Evolutionary conservation across 768 basidiomycete species (phyloP).

Genomic region (Lentinus tigrinus): DNA sequence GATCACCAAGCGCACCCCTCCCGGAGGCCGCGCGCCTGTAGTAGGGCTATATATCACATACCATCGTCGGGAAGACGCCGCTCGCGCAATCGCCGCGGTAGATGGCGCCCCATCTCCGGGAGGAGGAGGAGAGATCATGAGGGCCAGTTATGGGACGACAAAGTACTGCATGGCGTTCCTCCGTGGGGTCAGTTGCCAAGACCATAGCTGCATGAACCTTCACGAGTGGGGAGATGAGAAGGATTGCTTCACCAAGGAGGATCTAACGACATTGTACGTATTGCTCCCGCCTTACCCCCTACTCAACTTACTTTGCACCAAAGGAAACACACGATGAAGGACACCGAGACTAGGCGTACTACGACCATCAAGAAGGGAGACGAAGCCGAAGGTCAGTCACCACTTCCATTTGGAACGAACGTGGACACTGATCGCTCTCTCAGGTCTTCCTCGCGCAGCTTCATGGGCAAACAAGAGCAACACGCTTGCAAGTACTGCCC

Average conservation of each 20-base stretch:
- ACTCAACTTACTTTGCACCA: not conserved
- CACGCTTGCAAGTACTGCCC: conserved; percentile 23
- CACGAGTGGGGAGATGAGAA: conserved; percentile 99
- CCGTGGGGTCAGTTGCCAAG: conserved; percentile 78
- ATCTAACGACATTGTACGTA: conserved; percentile 84
- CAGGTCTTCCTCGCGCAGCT: conserved; percentile 60
- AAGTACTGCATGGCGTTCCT: conserved; percentile 98
- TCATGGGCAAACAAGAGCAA: conserved; percentile 41
- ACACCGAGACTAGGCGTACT: conserved; percentile 69
- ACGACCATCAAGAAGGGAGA: conserved; percentile 55
- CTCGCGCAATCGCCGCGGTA: conserved; percentile 87
- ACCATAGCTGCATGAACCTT: conserved; percentile 88
- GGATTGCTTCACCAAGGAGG: conserved; percentile 96
- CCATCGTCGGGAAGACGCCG: conserved; percentile 90
- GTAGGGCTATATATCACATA: conserved; percentile 98
- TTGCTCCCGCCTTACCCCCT: not conserved
- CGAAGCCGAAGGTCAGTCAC: conserved; percentile 49
- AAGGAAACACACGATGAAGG: conserved; percentile 93
- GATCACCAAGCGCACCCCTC: conserved; percentile 82
- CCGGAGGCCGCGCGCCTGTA: conserved; percentile 68
- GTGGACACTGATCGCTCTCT: not conserved
- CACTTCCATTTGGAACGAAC: not conserved
- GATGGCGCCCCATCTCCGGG: conserved; percentile 92
- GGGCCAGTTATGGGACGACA: conserved; percentile 94
- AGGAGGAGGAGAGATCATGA: conserved; percentile 84